phyloP scores from a whole-genome alignment of 495 filamentous ascomycete species.

The Peziza echinospora region DNA sequence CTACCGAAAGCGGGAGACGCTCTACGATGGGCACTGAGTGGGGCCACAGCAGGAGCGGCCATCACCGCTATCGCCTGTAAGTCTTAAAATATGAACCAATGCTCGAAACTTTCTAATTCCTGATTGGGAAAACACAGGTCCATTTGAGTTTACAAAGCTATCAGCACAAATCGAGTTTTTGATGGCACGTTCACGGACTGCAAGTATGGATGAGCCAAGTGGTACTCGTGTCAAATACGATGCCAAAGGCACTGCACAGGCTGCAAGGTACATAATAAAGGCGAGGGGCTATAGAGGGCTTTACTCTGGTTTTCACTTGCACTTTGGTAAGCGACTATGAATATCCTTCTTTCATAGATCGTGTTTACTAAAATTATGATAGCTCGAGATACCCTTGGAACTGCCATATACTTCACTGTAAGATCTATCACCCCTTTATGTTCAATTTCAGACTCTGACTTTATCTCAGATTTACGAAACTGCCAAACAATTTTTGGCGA shows the following conservation, averaged over 20 bases:
- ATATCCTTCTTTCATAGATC: not conserved
- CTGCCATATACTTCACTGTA: constrained; percentile 73
- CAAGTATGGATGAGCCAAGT: constrained; percentile 37
- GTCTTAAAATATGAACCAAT: constrained; percentile 15
- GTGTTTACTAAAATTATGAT: constrained; percentile 2
- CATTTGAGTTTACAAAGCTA: constrained; percentile 85
- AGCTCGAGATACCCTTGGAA: constrained; percentile 74
- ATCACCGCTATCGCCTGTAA: constrained; percentile 74
- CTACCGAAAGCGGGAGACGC: not conserved
- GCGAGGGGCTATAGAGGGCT: constrained; percentile 57
- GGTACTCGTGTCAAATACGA: constrained; percentile 38
- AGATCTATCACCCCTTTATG: no score
- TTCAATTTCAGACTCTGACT: no score
- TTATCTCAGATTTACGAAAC: constrained; percentile 58
- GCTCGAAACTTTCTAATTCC: no score
- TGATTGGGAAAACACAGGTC: constrained; percentile 33
- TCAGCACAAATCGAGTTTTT: constrained; percentile 78
- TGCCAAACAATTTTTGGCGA: constrained; percentile 63
- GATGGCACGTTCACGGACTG: constrained; percentile 44
- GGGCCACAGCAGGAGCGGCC: constrained; percentile 54
- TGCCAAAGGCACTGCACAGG: constrained; percentile 60
- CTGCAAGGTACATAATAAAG: constrained; percentile 54
- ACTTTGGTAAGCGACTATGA: constrained; percentile 40
- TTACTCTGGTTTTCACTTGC: constrained; percentile 70
- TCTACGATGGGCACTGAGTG: constrained; percentile 43